Percentiles rank a stretch among this genome's conserved stretches.
Conservation (phyloP, 2,329 filamentous ascomycete species). For the Onygenales sp. region DNA sequence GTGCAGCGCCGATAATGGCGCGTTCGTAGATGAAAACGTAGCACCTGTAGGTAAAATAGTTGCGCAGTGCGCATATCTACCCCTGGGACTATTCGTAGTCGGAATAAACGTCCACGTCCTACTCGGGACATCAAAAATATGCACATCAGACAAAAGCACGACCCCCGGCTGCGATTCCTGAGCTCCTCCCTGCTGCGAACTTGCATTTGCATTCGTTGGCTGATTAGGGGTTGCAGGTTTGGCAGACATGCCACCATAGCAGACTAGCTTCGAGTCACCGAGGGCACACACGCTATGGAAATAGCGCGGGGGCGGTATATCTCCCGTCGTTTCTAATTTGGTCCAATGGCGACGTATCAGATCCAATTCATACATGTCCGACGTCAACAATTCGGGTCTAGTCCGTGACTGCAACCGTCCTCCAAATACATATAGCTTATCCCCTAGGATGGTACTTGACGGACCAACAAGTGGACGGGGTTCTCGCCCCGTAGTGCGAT, state of each 20-base stretch:
- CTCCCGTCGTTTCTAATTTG: slow-evolving; percentile 73
- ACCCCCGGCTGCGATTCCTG: slow-evolving; percentile 71
- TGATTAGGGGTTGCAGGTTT: slow-evolving; percentile 42
- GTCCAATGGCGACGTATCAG: slow-evolving; percentile 88
- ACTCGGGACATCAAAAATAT: slow-evolving; percentile 81
- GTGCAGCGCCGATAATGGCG: slow-evolving; percentile 76
- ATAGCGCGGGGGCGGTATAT: slow-evolving; percentile 83
- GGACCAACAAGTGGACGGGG: slow-evolving; percentile 88
- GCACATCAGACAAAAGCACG: slow-evolving; percentile 94
- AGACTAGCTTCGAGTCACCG: slow-evolving; percentile 92
- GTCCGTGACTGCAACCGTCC: slow-evolving; percentile 78
- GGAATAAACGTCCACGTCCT: slow-evolving; percentile 78
- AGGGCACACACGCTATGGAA: slow-evolving; percentile 94
- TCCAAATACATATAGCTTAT: slow-evolving; percentile 95
- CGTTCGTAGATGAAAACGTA: slow-evolving; percentile 72
- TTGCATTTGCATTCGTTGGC: slow-evolving; percentile 28
- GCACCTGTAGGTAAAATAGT: slow-evolving; percentile 84
- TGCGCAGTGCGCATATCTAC: slow-evolving; percentile 92
- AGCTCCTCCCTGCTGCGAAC: slow-evolving; percentile 27
- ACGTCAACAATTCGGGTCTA: slow-evolving; percentile 66
- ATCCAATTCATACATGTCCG: slow-evolving; percentile 88
- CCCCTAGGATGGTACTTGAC: slow-evolving; percentile 87
- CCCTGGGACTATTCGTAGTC: slow-evolving; percentile 74
- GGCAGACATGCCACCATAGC: slow-evolving; percentile 97
- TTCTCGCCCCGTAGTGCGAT: slow-evolving; percentile 80